Evolutionary conservation across 1,284 basidiomycete genomes (phyloP).

Genomic region (Melampsora abietis-canadensis): DNA sequence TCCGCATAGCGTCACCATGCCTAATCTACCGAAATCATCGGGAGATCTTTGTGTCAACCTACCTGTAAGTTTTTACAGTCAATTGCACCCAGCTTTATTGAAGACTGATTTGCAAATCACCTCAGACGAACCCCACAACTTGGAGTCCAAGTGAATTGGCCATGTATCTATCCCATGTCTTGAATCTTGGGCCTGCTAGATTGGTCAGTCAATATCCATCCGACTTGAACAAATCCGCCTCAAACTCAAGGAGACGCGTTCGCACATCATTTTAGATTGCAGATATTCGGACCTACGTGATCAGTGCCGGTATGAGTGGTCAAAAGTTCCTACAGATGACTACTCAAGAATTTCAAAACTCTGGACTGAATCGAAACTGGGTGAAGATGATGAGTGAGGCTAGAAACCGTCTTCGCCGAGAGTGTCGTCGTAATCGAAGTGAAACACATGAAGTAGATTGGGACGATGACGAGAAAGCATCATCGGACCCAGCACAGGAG

Average conservation of each 20-base stretch:
- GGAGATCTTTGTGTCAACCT: too few species aligned
- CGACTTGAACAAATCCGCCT: background rate
- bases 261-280: background rate
- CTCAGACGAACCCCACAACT: background rate
- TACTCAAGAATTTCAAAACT: background rate
- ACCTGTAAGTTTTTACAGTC: too few species aligned
- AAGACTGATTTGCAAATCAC: background rate
- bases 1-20: too few species aligned
- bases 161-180: background rate
- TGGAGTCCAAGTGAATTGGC: conserved; percentile 8
- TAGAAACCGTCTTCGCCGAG: background rate
- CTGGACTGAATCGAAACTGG: background rate
- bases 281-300: conserved; percentile 3
- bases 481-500: background rate
- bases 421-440: background rate
- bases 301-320: background rate
- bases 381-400: background rate
- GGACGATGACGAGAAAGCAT: background rate
- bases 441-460: background rate
- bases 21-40: too few species aligned
- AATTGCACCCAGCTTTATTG: too few species aligned
- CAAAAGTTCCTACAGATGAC: conserved; percentile 4
- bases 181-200: conserved; percentile 1
- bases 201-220: background rate
- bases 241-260: background rate